Conservation (phyloP, 1,284 basidiomycete genomes). For the Ustilago trichophora region DNA sequence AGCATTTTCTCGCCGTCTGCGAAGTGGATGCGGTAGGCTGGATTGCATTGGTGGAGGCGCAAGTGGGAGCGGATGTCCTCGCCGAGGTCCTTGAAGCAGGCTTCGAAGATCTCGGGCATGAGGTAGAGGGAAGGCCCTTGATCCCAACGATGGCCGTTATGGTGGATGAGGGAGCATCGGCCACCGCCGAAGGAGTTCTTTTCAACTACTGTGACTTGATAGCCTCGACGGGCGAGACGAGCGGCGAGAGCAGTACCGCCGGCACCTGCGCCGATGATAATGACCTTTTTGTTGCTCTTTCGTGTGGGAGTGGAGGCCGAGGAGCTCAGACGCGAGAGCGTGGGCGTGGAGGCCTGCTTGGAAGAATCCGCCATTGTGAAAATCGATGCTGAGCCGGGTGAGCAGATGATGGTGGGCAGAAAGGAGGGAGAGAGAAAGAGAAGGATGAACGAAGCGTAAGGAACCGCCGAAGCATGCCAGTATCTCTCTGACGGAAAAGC, state of each 20-base stretch:
- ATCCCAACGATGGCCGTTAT: slow-evolving; percentile 69
- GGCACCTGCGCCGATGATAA: slow-evolving; percentile 69
- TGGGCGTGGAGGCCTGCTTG: too few relatives aligned
- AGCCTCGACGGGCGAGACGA: slow-evolving; percentile 68
- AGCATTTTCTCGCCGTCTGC: slow-evolving; percentile 64
- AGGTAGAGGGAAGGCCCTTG: slow-evolving; percentile 69
- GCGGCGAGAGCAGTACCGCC: slow-evolving; percentile 70
- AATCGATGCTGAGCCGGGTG: too few relatives aligned
- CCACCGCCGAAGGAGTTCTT: slow-evolving; percentile 68
- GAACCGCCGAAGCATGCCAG: too few relatives aligned
- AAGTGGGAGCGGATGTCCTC: slow-evolving; percentile 68
- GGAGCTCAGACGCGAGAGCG: slow-evolving; percentile 23
- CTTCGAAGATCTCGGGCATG: slow-evolving; percentile 69
- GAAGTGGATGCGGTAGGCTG: slow-evolving; percentile 60
- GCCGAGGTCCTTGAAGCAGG: slow-evolving; percentile 69
- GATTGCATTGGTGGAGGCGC: slow-evolving; percentile 63
- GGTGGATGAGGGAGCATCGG: slow-evolving; percentile 70
- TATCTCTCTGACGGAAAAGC: too few relatives aligned
- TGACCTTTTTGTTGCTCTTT: slow-evolving; percentile 46
- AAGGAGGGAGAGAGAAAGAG: too few relatives aligned
- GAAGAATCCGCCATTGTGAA: too few relatives aligned
- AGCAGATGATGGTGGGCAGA: too few relatives aligned
- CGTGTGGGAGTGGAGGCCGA: neutral
- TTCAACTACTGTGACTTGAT: slow-evolving; percentile 69
- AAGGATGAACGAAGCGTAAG: too few relatives aligned